Conservation (phyloP, 495 filamentous ascomycete genomes). For the Aspergillus conjunctus region DNA sequence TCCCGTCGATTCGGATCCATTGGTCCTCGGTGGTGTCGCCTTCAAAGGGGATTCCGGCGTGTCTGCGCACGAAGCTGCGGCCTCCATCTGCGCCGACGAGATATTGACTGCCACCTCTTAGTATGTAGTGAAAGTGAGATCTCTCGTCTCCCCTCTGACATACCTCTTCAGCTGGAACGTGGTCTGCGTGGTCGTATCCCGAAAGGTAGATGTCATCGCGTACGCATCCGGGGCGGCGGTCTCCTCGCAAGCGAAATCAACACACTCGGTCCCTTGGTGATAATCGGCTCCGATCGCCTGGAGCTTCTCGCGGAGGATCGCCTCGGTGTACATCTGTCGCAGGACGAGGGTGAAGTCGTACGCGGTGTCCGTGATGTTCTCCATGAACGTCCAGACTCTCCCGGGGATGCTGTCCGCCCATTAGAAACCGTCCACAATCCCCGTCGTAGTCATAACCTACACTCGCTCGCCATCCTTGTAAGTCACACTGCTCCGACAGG, state of each 20-base stretch:
- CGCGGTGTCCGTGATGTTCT: constrained; percentile 16
- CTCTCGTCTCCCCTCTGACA: not conserved
- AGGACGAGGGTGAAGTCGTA: constrained; percentile 17
- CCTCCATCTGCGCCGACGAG: constrained; percentile 53
- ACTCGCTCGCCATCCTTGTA: constrained; percentile 49
- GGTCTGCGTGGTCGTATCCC: not conserved
- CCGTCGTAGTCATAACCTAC: no score
- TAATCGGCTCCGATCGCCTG: not conserved
- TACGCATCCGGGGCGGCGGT: not conserved
- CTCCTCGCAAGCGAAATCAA: constrained; percentile 8
- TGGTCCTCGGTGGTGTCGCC: constrained; percentile 46
- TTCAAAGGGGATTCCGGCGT: constrained; percentile 45
- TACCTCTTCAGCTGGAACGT: constrained; percentile 14
- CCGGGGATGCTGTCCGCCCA: constrained; percentile 13
- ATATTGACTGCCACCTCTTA: constrained; percentile 33
- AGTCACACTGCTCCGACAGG: constrained; percentile 37
- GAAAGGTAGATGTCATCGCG: constrained; percentile 5
- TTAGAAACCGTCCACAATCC: not conserved
- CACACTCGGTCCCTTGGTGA: constrained; percentile 9
- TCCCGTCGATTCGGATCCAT: constrained; percentile 53
- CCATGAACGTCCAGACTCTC: constrained; percentile 24
- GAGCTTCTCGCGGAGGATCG: constrained; percentile 11
- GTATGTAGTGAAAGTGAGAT: not conserved
- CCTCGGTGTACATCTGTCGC: constrained; percentile 18
- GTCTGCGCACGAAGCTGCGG: constrained; percentile 43